phyloP scores from a whole-genome alignment of 441 rosid species.

The Gossypium schwendimanii region DNA sequence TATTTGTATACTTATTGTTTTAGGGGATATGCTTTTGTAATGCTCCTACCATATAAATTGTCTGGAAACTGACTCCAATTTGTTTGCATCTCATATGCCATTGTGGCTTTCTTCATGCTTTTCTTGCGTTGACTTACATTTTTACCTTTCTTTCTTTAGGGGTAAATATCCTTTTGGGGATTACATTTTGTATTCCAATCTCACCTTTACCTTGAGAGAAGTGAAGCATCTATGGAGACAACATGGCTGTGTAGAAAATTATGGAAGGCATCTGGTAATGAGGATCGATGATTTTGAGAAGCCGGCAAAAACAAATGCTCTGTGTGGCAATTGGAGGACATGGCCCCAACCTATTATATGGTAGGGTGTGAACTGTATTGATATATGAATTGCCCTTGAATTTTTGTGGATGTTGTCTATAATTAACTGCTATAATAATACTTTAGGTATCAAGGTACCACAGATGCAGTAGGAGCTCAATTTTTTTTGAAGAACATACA shows the following conservation, averaged over 20 bases:
- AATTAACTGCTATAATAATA: constrained; percentile 7
- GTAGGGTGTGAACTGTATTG: constrained; percentile 30
- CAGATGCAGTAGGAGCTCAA: constrained; percentile 86
- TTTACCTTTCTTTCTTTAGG: constrained; percentile 37
- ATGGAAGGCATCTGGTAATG: constrained; percentile 59
- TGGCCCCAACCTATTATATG: constrained; percentile 86
- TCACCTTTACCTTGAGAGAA: constrained; percentile 65
- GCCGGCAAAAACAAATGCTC: constrained; percentile 65
- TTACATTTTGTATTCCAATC: constrained; percentile 65
- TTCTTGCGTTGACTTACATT: not conserved
- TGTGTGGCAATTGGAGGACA: constrained; percentile 84
- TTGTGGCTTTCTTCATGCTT: not conserved
- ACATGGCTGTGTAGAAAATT: constrained; percentile 58
- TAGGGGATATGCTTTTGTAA: not conserved
- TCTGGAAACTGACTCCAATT: not conserved
- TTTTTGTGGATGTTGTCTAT: not conserved
- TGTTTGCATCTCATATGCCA: not conserved
- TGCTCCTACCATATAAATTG: not conserved
- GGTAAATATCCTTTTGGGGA: constrained; percentile 86
- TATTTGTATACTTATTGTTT: not conserved
- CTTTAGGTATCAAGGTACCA: constrained; percentile 82
- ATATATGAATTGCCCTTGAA: not conserved
- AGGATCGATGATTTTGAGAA: constrained; percentile 87
- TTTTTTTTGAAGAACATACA: constrained; percentile 83
- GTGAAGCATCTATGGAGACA: constrained; percentile 82